phyloP scores from a whole-genome alignment of 768 basidiomycete species.

The Tylopilus vinaceipallidus region DNA sequence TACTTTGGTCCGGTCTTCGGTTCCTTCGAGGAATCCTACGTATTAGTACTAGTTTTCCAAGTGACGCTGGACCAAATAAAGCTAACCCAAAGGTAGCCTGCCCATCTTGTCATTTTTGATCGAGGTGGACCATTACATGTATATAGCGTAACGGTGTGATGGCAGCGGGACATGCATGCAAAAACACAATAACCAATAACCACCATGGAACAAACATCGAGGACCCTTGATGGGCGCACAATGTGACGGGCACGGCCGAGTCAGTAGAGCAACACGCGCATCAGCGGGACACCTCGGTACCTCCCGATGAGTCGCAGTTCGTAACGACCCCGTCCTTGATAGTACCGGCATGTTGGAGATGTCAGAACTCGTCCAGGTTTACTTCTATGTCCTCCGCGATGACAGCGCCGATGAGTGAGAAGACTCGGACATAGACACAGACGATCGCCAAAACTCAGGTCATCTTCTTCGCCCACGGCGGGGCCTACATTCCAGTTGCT shows the following conservation, averaged over 20 bases:
- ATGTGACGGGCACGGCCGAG: neutral
- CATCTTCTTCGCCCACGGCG: slow-evolving; percentile 26
- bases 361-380: slow-evolving; percentile 22
- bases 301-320: slow-evolving; percentile 9
- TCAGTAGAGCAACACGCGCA: slow-evolving; percentile 17
- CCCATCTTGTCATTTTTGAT: too few species aligned
- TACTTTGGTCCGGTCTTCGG: too few species aligned
- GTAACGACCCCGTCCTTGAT: slow-evolving; percentile 6
- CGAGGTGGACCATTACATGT: too few species aligned
- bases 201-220: too few species aligned
- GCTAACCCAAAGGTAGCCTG: too few species aligned
- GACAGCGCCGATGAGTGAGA: neutral
- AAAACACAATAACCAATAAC: too few species aligned
- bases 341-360: neutral
- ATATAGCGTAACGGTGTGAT: too few species aligned
- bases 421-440: neutral
- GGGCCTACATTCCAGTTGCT: slow-evolving; percentile 15
- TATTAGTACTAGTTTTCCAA: too few species aligned
- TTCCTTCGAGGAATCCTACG: too few species aligned
- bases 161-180: too few species aligned
- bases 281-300: neutral
- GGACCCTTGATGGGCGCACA: too few species aligned
- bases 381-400: slow-evolving; percentile 13
- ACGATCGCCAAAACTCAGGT: slow-evolving; percentile 5
- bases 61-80: too few species aligned